phyloP scores from a whole-genome alignment of 2,329 filamentous ascomycete genomes.

The Cryphonectria naterciae region DNA sequence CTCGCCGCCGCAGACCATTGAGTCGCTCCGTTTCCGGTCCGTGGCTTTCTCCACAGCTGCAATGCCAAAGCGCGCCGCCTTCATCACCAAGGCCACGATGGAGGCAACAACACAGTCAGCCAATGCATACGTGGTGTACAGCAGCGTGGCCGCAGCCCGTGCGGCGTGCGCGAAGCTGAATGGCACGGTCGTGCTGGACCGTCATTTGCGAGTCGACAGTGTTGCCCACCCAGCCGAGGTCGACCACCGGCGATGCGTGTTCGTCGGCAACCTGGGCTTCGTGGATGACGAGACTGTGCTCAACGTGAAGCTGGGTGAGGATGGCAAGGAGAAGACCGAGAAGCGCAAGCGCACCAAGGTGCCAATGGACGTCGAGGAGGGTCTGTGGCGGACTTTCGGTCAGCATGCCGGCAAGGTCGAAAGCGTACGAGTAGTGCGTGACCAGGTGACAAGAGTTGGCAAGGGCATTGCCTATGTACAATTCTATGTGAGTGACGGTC shows the following conservation, averaged over 20 bases:
- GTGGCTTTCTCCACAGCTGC: conserved; percentile 78
- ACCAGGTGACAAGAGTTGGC: conserved; percentile 86
- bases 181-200: conserved; percentile 79
- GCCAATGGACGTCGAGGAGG: conserved; percentile 88
- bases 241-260: conserved; percentile 89
- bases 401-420: conserved; percentile 80
- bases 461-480: conserved; percentile 99
- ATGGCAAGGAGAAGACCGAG: conserved; percentile 64
- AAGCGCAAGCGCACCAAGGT: conserved; percentile 71
- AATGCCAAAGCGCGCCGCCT: conserved; percentile 92
- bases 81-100: conserved; percentile 88
- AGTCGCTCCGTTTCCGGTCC: conserved; percentile 93
- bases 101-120: conserved; percentile 88
- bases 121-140: conserved; percentile 93
- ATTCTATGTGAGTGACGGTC: conserved; percentile 65
- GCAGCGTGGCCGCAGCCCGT: conserved; percentile 72
- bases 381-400: conserved; percentile 81
- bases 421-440: conserved; percentile 89
- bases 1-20: conserved; percentile 70
- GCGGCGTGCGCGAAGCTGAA: conserved; percentile 79
- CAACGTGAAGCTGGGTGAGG: conserved; percentile 65
- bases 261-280: conserved; percentile 95
- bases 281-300: conserved; percentile 86
- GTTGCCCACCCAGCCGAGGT: conserved; percentile 83
- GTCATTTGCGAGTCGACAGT: conserved; percentile 88